A percentile compares a stretch with the other conserved stretches of the same genome.
phyloP scores from a whole-genome alignment of 148 eudicot species.

The Rhododendron ferrugineum region DNA sequence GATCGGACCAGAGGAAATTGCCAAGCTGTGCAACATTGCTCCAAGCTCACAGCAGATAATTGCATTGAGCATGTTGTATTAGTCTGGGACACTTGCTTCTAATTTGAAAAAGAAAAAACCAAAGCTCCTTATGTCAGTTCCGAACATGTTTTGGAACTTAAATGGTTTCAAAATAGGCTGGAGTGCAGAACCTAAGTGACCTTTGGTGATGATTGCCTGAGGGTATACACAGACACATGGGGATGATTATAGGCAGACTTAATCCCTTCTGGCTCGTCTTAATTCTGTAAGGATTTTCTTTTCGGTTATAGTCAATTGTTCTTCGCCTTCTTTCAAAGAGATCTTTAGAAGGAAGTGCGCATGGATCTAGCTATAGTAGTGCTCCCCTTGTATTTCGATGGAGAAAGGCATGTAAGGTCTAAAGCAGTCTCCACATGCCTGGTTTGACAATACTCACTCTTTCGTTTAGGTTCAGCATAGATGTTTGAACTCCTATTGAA shows the following conservation, averaged over 20 bases:
- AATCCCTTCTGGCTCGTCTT: neutral
- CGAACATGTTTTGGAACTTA: neutral
- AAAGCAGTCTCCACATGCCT: neutral
- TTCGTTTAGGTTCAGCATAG: neutral
- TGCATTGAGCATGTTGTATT: too few species aligned
- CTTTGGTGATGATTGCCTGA: neutral
- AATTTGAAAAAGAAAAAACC: neutral
- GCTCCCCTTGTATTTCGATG: neutral
- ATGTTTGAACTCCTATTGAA: neutral
- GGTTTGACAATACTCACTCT: neutral
- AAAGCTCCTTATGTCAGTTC: neutral
- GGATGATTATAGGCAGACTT: neutral
- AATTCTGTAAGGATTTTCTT: too few species aligned
- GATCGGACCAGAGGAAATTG: too few species aligned
- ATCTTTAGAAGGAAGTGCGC: neutral
- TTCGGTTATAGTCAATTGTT: neutral
- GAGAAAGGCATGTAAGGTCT: neutral
- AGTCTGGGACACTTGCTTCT: too few species aligned
- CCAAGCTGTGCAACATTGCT: too few species aligned
- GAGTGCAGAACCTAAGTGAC: neutral
- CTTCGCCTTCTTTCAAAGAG: neutral
- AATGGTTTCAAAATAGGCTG: too few species aligned
- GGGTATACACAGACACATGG: neutral
- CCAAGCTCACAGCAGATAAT: too few species aligned
- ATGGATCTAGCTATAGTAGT: neutral